Conservation (phyloP, 768 basidiomycete species). For the Suillus subaureus region DNA sequence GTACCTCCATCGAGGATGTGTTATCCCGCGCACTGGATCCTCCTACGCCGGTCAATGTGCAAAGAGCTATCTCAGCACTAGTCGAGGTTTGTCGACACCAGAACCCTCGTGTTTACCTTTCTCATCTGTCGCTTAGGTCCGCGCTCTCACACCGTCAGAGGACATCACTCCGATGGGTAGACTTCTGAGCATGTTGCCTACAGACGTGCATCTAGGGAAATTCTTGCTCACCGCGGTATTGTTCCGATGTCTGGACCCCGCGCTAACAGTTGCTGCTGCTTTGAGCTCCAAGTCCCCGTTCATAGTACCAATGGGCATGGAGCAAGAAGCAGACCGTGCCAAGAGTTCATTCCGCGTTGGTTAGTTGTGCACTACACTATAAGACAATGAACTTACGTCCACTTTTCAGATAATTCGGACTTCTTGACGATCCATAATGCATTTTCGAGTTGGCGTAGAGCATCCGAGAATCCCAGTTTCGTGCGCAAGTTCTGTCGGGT, state of each 20-base stretch:
- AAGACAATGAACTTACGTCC: conserved; percentile 3
- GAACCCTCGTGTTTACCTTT: conserved; percentile 4
- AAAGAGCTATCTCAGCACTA: conserved; percentile 86
- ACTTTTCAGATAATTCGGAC: conserved; percentile 80
- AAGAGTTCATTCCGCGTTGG: conserved; percentile 79
- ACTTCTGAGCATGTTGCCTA: conserved; percentile 87
- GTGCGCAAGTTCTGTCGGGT: conserved; percentile 77
- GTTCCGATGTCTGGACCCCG: conserved; percentile 91
- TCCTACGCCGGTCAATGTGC: conserved; percentile 82
- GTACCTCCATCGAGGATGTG: conserved; percentile 86
- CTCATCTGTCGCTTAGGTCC: conserved; percentile 51
- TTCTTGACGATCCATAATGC: conserved; percentile 93
- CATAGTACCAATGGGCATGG: conserved; percentile 83
- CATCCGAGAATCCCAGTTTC: conserved; percentile 59
- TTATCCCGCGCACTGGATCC: conserved; percentile 89
- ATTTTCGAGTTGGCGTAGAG: conserved; percentile 84
- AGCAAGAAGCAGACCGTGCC: conserved; percentile 83
- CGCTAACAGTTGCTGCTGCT: conserved; percentile 93
- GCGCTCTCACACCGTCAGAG: conserved; percentile 81
- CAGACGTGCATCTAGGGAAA: conserved; percentile 95
- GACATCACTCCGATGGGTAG: conserved; percentile 95
- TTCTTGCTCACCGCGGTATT: conserved; percentile 83
- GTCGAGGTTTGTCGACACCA: conserved; percentile 63
- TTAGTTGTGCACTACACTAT: conserved; percentile 34
- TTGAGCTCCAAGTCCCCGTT: conserved; percentile 95